Evolutionary conservation across 495 filamentous ascomycete species (phyloP).

Genomic region (Amorphotheca resinae): DNA sequence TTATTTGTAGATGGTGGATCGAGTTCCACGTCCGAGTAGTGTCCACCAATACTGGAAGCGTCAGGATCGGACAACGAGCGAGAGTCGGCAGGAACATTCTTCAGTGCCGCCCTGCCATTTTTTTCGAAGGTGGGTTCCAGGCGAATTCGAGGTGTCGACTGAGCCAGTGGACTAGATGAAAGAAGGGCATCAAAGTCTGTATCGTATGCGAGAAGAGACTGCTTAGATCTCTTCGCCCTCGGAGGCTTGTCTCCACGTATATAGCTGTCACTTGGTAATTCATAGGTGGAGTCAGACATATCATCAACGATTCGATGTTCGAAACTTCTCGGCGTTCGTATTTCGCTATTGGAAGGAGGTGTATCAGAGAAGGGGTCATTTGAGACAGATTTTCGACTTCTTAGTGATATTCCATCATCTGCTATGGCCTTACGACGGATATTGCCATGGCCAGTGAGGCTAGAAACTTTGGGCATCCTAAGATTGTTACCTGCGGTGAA

Average conservation of each 20-base stretch:
- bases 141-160: conserved; percentile 24
- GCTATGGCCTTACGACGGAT: conserved; percentile 20
- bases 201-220: neutral
- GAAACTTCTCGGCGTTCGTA: conserved; percentile 2
- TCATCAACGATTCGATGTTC: conserved; percentile 1
- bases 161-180: conserved; percentile 23
- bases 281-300: conserved; percentile 3
- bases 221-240: neutral
- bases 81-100: conserved; percentile 5
- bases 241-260: neutral
- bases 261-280: conserved; percentile 1
- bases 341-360: conserved; percentile 1
- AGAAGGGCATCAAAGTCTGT: conserved; percentile 15
- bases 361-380: conserved; percentile 16
- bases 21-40: conserved; percentile 1
- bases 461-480: conserved; percentile 16
- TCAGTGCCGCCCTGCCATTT: conserved; percentile 5
- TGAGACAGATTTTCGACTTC: conserved; percentile 5
- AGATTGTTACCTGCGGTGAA: conserved; percentile 16
- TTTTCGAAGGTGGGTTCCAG: conserved; percentile 16
- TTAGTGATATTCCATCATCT: conserved; percentile 14
- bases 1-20: too few relatives aligned
- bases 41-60: neutral
- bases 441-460: conserved; percentile 14
- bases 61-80: conserved; percentile 15